Base-by-base conservation (phyloP, 345 rosid species). In the Melaleuca alternifolia region DNA sequence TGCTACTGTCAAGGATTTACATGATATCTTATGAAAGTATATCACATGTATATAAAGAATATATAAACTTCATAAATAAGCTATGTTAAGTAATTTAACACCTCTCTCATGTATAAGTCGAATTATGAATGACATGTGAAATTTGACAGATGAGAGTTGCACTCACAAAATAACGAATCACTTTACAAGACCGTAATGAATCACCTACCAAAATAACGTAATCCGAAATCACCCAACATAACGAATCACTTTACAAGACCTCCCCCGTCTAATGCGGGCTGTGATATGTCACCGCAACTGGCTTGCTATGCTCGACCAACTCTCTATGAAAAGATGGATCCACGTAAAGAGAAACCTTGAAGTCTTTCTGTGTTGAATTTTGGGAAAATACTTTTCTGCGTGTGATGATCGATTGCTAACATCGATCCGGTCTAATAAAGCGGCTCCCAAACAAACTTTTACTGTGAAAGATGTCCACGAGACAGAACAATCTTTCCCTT, bases 81-180 rank as follows among this genome's bases (percentile, higher is more conserved):
- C 3, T 0, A 57, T 57, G 11, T 57, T 9, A 57, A 28, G 24
- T 57, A 57, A 1, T 57, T 24, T 57, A 57, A 10, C 7, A 1
- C 28, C 62, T 6, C 62, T 24, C 28, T 57, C 30, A 24, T 10
- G 26, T 12, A 10, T 28, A 24, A 57, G 3, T 24, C 5, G 24
- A 13, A 57, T 57, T 26, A 57, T 28, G 13, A 57, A 24, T 0
- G 7, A 57, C 0, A 2, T 1, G 0, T 57, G 30, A 57, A 57
- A 57, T 57, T 57, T 3, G 28, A 57, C 3, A 14, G 11, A 57
- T 0, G 0, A 6, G n/a, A 28, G 13, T 13, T 0, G 3, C 62
- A 57, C 28, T 2, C 28, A 56, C 62, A 56, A 24, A 56, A 24
- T n/a, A 59, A 59, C 14, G 26, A 57, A 57, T 57, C 10, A 57